phyloP scores from a whole-genome alignment of 1,284 basidiomycete species.

The Tilletia setariae region DNA sequence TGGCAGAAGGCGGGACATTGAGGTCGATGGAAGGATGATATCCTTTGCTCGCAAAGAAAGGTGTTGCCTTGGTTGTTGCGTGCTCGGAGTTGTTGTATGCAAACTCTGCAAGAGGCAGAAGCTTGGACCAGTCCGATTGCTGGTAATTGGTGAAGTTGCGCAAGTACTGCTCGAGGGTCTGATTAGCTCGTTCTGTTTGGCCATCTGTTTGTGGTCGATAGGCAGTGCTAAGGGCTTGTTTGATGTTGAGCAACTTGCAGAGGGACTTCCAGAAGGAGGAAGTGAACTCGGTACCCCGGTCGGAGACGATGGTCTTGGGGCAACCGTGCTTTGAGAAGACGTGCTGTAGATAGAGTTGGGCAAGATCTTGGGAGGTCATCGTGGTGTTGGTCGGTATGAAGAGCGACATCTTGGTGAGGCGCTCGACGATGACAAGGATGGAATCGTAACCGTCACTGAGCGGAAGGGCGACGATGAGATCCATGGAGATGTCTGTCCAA shows the following conservation, averaged over 20 bases:
- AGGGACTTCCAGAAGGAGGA: conserved; percentile 52
- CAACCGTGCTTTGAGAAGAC: no score
- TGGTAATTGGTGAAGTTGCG: no score
- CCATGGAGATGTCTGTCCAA: no score
- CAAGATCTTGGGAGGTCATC: conserved; percentile 42
- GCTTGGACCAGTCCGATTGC: conserved; percentile 26
- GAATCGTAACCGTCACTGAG: no score
- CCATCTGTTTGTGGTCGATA: no score
- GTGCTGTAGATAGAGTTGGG: no score
- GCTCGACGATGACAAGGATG: no score
- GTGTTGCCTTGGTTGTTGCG: conserved; percentile 1
- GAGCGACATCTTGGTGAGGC: conserved; percentile 52
- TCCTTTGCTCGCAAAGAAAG: conserved; percentile 15
- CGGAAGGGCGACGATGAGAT: no score
- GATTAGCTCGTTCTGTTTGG: no score
- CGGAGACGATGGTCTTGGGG: no score
- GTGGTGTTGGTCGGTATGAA: conserved; percentile 62
- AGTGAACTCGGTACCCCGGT: conserved; percentile 53
- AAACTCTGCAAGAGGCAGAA: conserved; percentile 18
- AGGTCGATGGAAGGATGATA: conserved; percentile 9
- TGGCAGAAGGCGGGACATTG: neutral
- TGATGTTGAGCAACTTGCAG: conserved; percentile 32
- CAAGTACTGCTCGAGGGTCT: no score
- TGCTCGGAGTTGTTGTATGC: conserved; percentile 18
- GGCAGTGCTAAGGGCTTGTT: conserved; percentile 42